A percentile compares a stretch with the other conserved stretches of the same genome.
phyloP scores from a whole-genome alignment of 352 stramenopile species.

The Phytophthora citricola region DNA sequence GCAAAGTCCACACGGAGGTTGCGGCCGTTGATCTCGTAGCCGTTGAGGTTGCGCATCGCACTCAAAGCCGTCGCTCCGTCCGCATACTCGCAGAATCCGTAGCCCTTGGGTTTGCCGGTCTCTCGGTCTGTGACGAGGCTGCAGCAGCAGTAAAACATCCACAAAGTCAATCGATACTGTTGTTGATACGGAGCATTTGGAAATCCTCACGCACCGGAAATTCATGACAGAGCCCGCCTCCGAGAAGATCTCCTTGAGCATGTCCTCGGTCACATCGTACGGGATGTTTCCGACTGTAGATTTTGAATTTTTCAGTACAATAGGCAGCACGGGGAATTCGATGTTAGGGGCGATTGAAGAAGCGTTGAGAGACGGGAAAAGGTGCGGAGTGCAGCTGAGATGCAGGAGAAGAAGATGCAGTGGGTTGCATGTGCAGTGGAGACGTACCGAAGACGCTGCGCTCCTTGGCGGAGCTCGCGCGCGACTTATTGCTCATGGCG shows the following conservation, averaged over 20 bases:
- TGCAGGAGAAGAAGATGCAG: conserved; percentile 10
- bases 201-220: conserved; percentile 58
- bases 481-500: conserved; percentile 56
- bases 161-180: conserved; percentile 4
- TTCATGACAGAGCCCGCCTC: conserved; percentile 84
- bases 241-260: conserved; percentile 90
- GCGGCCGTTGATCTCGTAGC: conserved; percentile 84
- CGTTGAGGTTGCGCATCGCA: conserved; percentile 89
- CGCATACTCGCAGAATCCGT: conserved; percentile 88
- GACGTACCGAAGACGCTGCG: conserved; percentile 86
- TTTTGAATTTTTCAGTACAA: conserved; percentile 16
- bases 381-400: conserved; percentile 5
- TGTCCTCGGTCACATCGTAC: conserved; percentile 89
- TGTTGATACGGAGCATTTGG: neutral
- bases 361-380: neutral
- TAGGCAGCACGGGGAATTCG: conserved; percentile 12
- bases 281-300: conserved; percentile 86
- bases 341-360: conserved; percentile 9
- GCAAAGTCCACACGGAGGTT: conserved; percentile 89
- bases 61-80: conserved; percentile 84
- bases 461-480: conserved; percentile 78
- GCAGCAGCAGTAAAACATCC: conserved; percentile 1
- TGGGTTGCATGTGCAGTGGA: neutral
- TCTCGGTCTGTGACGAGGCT: conserved; percentile 87
- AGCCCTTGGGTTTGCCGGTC: conserved; percentile 86